A percentile compares a stretch with the other conserved stretches of the same genome.
phyloP scores from a whole-genome alignment of 176 grass and related monocot genomes.

The Otatea glauca region DNA sequence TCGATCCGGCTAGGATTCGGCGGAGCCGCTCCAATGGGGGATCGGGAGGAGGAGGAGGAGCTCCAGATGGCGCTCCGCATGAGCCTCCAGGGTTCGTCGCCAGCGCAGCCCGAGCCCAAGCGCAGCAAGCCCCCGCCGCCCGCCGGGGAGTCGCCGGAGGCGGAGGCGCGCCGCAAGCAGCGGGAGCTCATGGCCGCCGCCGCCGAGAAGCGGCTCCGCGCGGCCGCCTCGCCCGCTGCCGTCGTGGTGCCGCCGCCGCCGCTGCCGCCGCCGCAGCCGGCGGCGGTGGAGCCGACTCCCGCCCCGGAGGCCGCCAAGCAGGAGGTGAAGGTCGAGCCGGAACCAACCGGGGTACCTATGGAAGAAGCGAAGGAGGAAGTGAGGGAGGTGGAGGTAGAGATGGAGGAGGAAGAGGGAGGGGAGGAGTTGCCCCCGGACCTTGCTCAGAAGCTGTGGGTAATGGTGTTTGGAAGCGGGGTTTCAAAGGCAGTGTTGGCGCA shows the following conservation, averaged over 20 bases:
- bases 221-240: neutral
- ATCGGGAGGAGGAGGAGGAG: constrained; percentile 93
- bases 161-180: constrained; percentile 66
- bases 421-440: constrained; percentile 61
- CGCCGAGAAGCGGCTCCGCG: constrained; percentile 73
- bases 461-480: constrained; percentile 75
- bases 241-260: neutral
- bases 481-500: constrained; percentile 78
- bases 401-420: constrained; percentile 40
- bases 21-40: constrained; percentile 51
- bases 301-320: constrained; percentile 15
- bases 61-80: constrained; percentile 94
- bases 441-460: constrained; percentile 72
- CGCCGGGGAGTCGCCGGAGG: constrained; percentile 65
- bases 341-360: constrained; percentile 21
- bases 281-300: neutral
- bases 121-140: constrained; percentile 67
- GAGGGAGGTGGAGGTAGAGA: constrained; percentile 5
- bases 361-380: constrained; percentile 37
- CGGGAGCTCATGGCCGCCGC: constrained; percentile 89
- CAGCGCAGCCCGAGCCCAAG: constrained; percentile 83
- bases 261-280: neutral
- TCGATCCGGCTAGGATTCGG: constrained; percentile 40
- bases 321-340: constrained; percentile 36
- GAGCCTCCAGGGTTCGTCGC: constrained; percentile 85